Base-by-base conservation (phyloP, 768 basidiomycete genomes). In the Crassisporium funariophilum region DNA sequence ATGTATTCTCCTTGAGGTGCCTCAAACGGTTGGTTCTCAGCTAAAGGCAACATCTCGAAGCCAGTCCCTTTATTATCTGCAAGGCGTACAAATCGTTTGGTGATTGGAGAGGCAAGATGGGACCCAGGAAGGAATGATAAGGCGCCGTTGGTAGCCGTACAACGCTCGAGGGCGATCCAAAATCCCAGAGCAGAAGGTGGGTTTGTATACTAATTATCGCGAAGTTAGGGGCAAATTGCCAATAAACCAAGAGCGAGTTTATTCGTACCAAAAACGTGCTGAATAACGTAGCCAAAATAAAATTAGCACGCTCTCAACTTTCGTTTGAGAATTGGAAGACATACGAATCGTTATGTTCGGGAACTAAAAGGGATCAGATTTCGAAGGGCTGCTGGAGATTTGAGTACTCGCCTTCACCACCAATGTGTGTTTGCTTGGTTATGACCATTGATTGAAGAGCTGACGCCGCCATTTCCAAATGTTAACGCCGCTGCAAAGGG, bases 361-460 rank as follows among this genome's bases (percentile, higher is more conserved):
- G 84, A 5, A 98, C 97, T 91, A 47, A 5, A 29, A 4, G 19
- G 9, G 16, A 22, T 20, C n/a, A 20, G 16, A 17, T 19, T 21
- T 41, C 17, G 23, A 34, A 20, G 23, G 25, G 37, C 36, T 35
- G 44, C 25, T 38, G 10, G 31, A 17, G 35, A 17, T 15, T 20
- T 15, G 23, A 40, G 36, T 10, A 19, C 7, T 48, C 70, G 53
- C 93, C 93, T 80, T 89, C 84, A 2, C 93, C 93, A 2, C 97
- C 95, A 19, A 98, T 95, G 44, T 86, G 76, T 4, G 90, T 84
- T 61, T 98, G 94, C 67, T 98, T 98, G 58, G 86, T 93, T 50
- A 98, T 99, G 23, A 95, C 75, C 94, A 97, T 97, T 2, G 89
- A 91, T 61, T 95, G 93, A 23, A 95, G 71, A 2, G 90, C 94